Evolutionary conservation across 495 filamentous ascomycete genomes (phyloP), one percentile per base, ranked within the genome.

Genomic region (Daldinia caldariorum): DNA sequence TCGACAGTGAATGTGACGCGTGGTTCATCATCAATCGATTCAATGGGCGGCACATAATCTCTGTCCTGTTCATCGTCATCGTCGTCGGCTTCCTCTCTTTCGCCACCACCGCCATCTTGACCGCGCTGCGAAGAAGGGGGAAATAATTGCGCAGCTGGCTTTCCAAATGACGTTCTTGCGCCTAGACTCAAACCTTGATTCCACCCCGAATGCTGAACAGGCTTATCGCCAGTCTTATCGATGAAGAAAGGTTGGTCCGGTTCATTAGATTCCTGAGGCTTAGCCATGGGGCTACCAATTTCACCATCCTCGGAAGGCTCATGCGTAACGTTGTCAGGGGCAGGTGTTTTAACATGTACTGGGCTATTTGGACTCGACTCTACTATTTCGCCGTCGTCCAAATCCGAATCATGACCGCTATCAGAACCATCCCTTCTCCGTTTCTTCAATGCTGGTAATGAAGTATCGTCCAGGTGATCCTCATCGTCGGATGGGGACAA

Each of bases 371-470:
- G 69, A 54, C 59, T 53, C 18, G 72, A 74, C 31, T 81, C 77
- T 65, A 72, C 61, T 63, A 77, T 75, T 70, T 81, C 79, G 37
- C 74, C 78, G 41, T 82, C 78, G 13, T 77, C 77, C n/a, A 79
- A 53, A 61, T 63, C 58, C 31, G 66, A 70, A 16, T 68, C 67
- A 43, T 49, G 53, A 39, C 47, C 66, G 35, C 20, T 29, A 14
- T 58, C 59, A 34, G 47, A 43, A 38, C 45, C 9, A 22, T 47
- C 45, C 8, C 53, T 50, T 41, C 71, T 79, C 38, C 58, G 56
- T 54, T 69, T 78, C 58, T 80, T 80, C 18, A 22, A 37, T 32
- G 61, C 45, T 53, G 61, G 49, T 1, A 43, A 43, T 31, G 64
- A 39, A 3, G 47, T 26, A 8, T 34, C 22, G 20, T 56, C 37